These are phyloP conservation scores for Cicer judaicum DNA, from an alignment of 306 rosid species.

Conservation along the genomic window DNA sequence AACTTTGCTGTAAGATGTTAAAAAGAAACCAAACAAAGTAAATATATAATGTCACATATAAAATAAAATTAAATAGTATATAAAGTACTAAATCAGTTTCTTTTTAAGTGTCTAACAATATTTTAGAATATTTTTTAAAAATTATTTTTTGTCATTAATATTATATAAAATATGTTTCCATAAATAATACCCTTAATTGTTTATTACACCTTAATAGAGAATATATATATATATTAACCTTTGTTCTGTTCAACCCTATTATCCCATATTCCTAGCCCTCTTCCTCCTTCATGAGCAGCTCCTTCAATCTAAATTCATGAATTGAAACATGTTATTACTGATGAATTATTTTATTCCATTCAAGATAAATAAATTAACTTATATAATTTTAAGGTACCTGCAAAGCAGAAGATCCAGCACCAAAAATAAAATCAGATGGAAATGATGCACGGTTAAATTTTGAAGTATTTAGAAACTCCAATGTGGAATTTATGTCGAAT, in stretches of 20 bases:
- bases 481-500: no score
- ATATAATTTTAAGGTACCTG: neutral
- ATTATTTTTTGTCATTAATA: no score
- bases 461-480: no score
- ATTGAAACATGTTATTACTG: neutral
- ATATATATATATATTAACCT: neutral
- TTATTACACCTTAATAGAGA: no score
- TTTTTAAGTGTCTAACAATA: no score
- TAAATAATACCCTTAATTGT: no score
- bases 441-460: slow-evolving; percentile 6
- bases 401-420: slow-evolving; percentile 23
- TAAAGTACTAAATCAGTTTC: no score
- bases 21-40: neutral
- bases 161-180: no score
- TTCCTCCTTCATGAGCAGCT: slow-evolving; percentile 32
- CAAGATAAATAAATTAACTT: neutral
- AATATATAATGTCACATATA: neutral
- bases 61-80: neutral
- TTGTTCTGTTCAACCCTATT: neutral
- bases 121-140: no score
- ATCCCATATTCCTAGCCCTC: slow-evolving; percentile 43
- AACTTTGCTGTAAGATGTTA: neutral
- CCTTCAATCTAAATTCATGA: slow-evolving; percentile 38
- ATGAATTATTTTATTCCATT: no score
- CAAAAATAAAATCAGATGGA: slow-evolving; percentile 30